Evolutionary conservation across 2,329 filamentous ascomycete species (phyloP).

Genomic region (Dendrostoma leiphaemia): DNA sequence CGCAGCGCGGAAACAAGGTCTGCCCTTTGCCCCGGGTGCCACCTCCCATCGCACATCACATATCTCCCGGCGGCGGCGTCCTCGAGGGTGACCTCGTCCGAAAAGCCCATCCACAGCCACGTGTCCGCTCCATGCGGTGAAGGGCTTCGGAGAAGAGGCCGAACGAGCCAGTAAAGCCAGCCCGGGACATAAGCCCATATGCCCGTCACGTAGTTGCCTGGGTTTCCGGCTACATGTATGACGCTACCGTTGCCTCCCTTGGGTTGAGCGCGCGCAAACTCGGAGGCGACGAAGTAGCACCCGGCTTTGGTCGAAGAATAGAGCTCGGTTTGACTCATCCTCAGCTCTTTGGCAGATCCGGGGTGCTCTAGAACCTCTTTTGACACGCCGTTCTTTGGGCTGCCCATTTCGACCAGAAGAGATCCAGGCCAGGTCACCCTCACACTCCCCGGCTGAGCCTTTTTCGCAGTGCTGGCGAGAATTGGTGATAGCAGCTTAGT

Average conservation of each 20-base stretch:
- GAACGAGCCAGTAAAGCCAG: background rate
- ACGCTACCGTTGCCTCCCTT: constrained; percentile 8
- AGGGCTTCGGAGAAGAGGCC: constrained; percentile 8
- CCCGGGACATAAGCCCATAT: background rate
- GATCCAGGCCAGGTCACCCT: constrained; percentile 23
- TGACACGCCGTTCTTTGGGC: constrained; percentile 20
- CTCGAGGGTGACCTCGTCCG: constrained; percentile 20
- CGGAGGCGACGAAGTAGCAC: constrained; percentile 25
- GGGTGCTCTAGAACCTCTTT: constrained; percentile 18
- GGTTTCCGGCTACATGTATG: constrained; percentile 10
- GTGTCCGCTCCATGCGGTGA: constrained; percentile 22
- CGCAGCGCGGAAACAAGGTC: constrained; percentile 22
- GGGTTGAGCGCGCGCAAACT: constrained; percentile 21
- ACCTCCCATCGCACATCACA: constrained; percentile 24
- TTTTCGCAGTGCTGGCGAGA: constrained; percentile 19
- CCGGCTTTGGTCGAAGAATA: constrained; percentile 23
- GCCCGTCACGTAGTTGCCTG: constrained; percentile 4
- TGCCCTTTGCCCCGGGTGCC: constrained; percentile 23
- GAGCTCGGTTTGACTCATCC: constrained; percentile 17
- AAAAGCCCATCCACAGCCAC: constrained; percentile 25
- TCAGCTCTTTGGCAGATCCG: background rate
- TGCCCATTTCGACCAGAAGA: constrained; percentile 22
- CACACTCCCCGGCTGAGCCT: constrained; percentile 14
- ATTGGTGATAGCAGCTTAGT: constrained; percentile 21
- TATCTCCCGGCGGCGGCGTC: constrained; percentile 21